Evolutionary conservation across 129 eudicot species (phyloP).

Genomic region (Erigeron canadensis): DNA sequence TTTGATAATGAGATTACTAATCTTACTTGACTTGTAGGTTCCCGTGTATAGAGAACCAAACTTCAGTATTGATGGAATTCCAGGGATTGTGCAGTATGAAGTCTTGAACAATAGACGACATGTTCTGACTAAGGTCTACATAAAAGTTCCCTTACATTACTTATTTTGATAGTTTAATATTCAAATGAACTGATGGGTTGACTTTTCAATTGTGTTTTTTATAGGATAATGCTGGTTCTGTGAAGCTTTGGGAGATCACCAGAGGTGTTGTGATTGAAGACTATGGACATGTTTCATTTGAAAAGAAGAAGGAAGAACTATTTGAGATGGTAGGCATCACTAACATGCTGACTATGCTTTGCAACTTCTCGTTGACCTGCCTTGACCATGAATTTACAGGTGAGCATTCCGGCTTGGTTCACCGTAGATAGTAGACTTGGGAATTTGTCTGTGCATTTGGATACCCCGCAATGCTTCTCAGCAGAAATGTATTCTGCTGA

Average conservation of each 20-base stretch:
- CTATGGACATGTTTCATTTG: conserved; percentile 87
- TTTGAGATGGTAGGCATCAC: conserved; percentile 78
- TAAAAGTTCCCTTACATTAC: neutral
- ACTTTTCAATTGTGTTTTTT: conserved; percentile 18
- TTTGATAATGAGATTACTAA: conserved; percentile 16
- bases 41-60: conserved; percentile 86
- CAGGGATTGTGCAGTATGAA: conserved; percentile 95
- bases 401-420: conserved; percentile 99
- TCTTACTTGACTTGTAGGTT: conserved; percentile 46
- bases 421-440: conserved; percentile 91
- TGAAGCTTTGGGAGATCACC: conserved; percentile 96
- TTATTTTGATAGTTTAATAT: neutral
- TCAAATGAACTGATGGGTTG: neutral
- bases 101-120: conserved; percentile 84
- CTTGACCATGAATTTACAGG: conserved; percentile 47
- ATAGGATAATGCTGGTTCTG: conserved; percentile 88
- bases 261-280: conserved; percentile 72
- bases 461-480: conserved; percentile 92
- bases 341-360: conserved; percentile 4
- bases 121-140: conserved; percentile 83
- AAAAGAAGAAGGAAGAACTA: conserved; percentile 84
- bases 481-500: conserved; percentile 99
- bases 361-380: conserved; percentile 28
- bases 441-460: conserved; percentile 88
- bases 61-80: conserved; percentile 69